A percentile compares a stretch with the other conserved stretches of the same genome.
These are phyloP conservation scores for Mycoemilia scoparia DNA, from an alignment of 192 early-diverging fungal genomes.

Conservation along the genomic window DNA sequence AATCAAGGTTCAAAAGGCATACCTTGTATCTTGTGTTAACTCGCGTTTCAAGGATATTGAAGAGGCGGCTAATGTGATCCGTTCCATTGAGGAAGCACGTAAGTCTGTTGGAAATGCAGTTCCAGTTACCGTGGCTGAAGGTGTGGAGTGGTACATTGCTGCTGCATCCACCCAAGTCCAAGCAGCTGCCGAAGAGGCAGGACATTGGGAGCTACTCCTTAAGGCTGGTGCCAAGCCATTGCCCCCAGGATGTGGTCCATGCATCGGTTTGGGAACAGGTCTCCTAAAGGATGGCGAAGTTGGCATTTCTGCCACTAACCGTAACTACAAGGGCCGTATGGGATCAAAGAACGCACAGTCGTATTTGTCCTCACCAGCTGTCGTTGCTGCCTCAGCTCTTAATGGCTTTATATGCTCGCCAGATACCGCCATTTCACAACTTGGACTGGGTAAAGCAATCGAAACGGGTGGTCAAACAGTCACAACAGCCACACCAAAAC, in stretches of 20 bases:
- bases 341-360: slow-evolving; percentile 80
- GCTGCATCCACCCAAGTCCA: slow-evolving; percentile 87
- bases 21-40: slow-evolving; percentile 91
- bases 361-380: slow-evolving; percentile 87
- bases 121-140: slow-evolving; percentile 12
- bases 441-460: slow-evolving; percentile 4
- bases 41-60: slow-evolving; percentile 77
- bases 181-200: slow-evolving; percentile 58
- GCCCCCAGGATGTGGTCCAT: slow-evolving; percentile 94
- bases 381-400: slow-evolving; percentile 87
- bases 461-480: neutral
- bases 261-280: slow-evolving; percentile 83
- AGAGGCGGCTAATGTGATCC: slow-evolving; percentile 68
- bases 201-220: slow-evolving; percentile 76
- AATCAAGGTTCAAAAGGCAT: slow-evolving; percentile 87
- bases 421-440: slow-evolving; percentile 12
- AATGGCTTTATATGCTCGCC: slow-evolving; percentile 65
- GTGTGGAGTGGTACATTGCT: slow-evolving; percentile 89
- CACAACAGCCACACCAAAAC: slow-evolving; percentile 5
- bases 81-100: slow-evolving; percentile 12
- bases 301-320: slow-evolving; percentile 96
- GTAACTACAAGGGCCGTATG: slow-evolving; percentile 99
- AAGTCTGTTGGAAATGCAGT: slow-evolving; percentile 6
- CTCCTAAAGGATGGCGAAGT: slow-evolving; percentile 91
- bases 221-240: slow-evolving; percentile 76